Base-by-base conservation (phyloP, 192 early-diverging fungal genomes). In the Coemansia sp. region DNA sequence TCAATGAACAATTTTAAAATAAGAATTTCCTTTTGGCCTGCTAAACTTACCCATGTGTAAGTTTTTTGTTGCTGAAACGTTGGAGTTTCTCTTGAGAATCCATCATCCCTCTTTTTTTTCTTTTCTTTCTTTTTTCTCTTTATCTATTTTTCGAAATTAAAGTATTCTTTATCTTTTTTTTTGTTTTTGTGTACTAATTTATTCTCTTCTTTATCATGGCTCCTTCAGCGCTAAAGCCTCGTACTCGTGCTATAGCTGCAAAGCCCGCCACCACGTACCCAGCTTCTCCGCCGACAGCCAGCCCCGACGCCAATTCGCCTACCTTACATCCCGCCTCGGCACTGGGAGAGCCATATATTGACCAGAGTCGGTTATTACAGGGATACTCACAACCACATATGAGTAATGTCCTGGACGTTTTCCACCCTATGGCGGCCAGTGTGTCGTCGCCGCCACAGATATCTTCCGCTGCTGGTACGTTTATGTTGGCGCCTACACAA, bases 281-380 rank as follows among this genome's bases (percentile, higher is more conserved):
- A 0, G 57, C 57, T 58, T 58, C 57, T 58, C 57, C 57, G 57
- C 57, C 57, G 57, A 58, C 57, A 7, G 29, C 8, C 57, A 58
- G 57, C 7, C 57, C 57, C 13, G 31, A 58, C 57, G 33, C 31
- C 57, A 58, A 58, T 58, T 58, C 57, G 57, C 57, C 57, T 6
- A 24, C 57, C 12, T 16, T 58, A 33, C 57, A 0, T 34, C 57
- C 57, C 5, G 57, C 57, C 57, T 58, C 33, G 33, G 33, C 31
- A 18, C 29, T 69, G 2, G 24, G 44, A 39, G 69, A 63, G 18
- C 58, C 65, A 7, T 77, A 68, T 57, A 41, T 50, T 11, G 57
- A 58, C 57, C 57, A 58, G 7, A 33, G 57, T 18, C 49, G 9
- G 8, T 10, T 20, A 8, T 10, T 50, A 22, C 49, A 22, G 31